phyloP scores from a whole-genome alignment of 768 basidiomycete species.

The Paxillus involutus region DNA sequence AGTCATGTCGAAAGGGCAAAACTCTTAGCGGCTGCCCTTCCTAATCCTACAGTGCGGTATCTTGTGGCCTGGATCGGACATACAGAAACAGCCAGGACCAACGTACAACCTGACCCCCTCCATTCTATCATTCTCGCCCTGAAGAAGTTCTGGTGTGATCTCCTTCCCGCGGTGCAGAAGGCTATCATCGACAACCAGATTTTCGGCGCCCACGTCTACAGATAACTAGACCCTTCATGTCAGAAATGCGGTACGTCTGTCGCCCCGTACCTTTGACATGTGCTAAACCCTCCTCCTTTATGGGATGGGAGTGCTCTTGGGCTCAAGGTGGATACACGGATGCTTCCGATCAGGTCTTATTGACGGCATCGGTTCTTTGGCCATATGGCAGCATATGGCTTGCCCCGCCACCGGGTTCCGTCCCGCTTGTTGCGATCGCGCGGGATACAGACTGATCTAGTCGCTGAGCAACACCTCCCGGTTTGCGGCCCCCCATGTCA shows the following conservation, averaged over 20 bases:
- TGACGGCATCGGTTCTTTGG: constrained; percentile 25
- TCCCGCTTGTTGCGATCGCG: constrained; percentile 26
- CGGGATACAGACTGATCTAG: constrained; percentile 26
- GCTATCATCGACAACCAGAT: constrained; percentile 4
- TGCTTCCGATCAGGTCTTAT: constrained; percentile 24
- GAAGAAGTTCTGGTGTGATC: background rate
- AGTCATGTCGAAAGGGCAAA: constrained; percentile 6
- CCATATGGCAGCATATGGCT: constrained; percentile 31
- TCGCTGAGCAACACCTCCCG: constrained; percentile 11
- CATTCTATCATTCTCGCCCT: background rate
- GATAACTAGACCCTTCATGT: constrained; percentile 21
- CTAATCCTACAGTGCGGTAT: background rate
- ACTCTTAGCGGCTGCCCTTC: constrained; percentile 6
- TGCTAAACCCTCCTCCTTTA: constrained; percentile 14
- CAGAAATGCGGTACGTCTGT: constrained; percentile 12
- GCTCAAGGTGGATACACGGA: constrained; percentile 10
- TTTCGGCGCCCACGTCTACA: constrained; percentile 9
- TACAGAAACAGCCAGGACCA: background rate
- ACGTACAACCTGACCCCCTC: background rate
- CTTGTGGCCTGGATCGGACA: background rate
- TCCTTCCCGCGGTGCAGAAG: constrained; percentile 11
- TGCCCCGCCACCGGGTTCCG: constrained; percentile 28
- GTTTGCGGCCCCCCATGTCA: constrained; percentile 17
- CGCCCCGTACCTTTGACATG: constrained; percentile 18
- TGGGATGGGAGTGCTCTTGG: constrained; percentile 10